Conservation (phyloP, 1,284 basidiomycete genomes). For the Cutaneotrichosporon sp. region DNA sequence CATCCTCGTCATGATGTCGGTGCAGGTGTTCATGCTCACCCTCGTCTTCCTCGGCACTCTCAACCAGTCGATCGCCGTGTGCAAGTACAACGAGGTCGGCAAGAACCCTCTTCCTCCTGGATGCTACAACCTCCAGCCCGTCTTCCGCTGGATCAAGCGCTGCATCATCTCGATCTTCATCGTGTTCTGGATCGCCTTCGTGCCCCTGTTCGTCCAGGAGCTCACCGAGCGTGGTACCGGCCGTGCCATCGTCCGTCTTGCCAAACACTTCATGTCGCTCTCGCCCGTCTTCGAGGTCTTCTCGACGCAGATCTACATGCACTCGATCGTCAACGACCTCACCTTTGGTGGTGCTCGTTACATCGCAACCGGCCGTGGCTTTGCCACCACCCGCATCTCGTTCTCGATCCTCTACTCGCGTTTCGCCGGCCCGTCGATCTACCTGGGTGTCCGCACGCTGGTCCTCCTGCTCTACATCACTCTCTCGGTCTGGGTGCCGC, state of each 20-base stretch:
- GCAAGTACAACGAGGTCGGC: conserved; percentile 71
- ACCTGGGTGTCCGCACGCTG: conserved; percentile 87
- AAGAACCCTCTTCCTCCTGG: conserved; percentile 60
- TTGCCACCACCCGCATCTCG: conserved; percentile 88
- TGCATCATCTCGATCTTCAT: conserved; percentile 96
- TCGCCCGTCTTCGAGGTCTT: conserved; percentile 97
- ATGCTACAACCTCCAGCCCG: conserved; percentile 86
- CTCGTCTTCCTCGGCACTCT: conserved; percentile 92
- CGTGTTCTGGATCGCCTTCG: conserved; percentile 92
- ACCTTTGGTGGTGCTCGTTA: conserved; percentile 95
- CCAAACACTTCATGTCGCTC: conserved; percentile 86
- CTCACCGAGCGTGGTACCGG: conserved; percentile 87
- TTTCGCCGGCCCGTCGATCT: conserved; percentile 94
- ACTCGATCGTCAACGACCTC: conserved; percentile 91
- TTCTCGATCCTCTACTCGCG: conserved; percentile 93
- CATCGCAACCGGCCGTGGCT: conserved; percentile 98
- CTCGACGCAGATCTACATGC: conserved; percentile 92
- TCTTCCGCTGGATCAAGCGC: conserved; percentile 89
- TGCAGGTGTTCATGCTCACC: conserved; percentile 84
- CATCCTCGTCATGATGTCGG: conserved; percentile 92
- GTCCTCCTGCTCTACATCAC: conserved; percentile 90
- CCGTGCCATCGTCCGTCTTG: conserved; percentile 81
- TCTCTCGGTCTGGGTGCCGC: conserved; percentile 81
- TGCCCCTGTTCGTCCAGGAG: conserved; percentile 93
- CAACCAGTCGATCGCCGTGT: conserved; percentile 74